Evolutionary conservation across 352 stramenopile genomes (phyloP).

Genomic region (Phytophthora ramorum): DNA sequence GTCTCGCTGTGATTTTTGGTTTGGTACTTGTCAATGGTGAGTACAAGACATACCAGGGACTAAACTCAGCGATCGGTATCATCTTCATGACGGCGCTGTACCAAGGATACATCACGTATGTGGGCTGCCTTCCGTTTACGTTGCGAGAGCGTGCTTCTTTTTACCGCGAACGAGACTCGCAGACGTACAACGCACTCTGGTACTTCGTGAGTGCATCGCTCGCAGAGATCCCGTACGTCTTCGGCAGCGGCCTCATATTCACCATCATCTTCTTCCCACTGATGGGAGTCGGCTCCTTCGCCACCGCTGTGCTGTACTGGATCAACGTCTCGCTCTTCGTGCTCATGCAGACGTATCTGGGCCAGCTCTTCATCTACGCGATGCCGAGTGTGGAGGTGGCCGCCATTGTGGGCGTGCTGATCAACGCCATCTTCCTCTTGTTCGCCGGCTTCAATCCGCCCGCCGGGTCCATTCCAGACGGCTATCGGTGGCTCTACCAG

Average conservation of each 20-base stretch:
- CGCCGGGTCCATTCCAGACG: conserved; percentile 33
- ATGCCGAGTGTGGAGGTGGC: conserved; percentile 28
- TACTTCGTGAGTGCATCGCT: conserved; percentile 75
- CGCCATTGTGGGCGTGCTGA: conserved; percentile 26
- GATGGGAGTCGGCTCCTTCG: conserved; percentile 34
- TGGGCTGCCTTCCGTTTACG: conserved; percentile 69
- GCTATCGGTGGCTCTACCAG: conserved; percentile 49
- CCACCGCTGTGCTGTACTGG: conserved; percentile 32
- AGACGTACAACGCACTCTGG: conserved; percentile 78
- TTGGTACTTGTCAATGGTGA: conserved; percentile 30
- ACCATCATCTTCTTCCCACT: conserved; percentile 24
- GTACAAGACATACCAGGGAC: conserved; percentile 29
- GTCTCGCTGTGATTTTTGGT: conserved; percentile 35
- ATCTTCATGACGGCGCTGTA: conserved; percentile 82
- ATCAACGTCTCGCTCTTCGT: conserved; percentile 27
- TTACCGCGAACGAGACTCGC: conserved; percentile 56
- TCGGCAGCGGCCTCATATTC: conserved; percentile 22
- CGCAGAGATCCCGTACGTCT: conserved; percentile 51
- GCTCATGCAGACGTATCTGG: conserved; percentile 18
- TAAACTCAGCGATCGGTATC: conserved; percentile 49
- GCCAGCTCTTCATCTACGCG: conserved; percentile 6
- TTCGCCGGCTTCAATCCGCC: conserved; percentile 66
- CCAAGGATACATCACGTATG: conserved; percentile 61
- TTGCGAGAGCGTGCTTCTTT: conserved; percentile 82
- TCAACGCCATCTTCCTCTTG: conserved; percentile 60